Base-by-base conservation (phyloP, 352 stramenopile species). In the Globisporangium takayamanum region DNA sequence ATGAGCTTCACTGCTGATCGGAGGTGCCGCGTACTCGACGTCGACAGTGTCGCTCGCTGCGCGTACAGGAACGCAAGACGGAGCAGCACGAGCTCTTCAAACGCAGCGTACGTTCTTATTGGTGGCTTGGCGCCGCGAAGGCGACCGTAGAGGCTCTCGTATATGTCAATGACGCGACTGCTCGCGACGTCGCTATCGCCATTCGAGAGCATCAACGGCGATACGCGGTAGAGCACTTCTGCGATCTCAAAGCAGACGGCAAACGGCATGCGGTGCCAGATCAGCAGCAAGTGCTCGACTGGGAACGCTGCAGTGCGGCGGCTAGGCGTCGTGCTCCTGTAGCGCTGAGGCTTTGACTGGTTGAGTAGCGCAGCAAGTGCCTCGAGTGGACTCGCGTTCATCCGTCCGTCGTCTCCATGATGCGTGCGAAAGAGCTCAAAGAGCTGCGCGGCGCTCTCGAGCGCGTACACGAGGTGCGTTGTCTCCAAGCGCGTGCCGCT, bases 221-320 rank as follows among this genome's bases (percentile, higher is more conserved):
- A 58, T 12, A 55, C 57, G 0, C 76, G 80, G 33, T 89, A 88
- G 2, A 85, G 57, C 12, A 73, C 69, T 59, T 89, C 77, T 2
- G 73, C 73, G 26, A 89, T 74, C 50, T 89, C 77, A 44, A 85
- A 88, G 49, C 73, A 84, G 5, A 88, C 26, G 16, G 66, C 45
- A 37, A 89, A 84, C 0, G 80, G 77, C n/a, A 89, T 74, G 20
- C 70, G 69, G 26, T 80, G 66, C 77, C 77, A 88, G 8, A 74
- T 68, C 1, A 88, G 50, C 3, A 89, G 57, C 33, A 89, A 25
- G 16, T 76, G 42, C 15, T 66, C 51, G 3, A 68, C 26, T 11
- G 42, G 47, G 49, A 67, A 59, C 14, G 3, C 41, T 12, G 39
- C 41, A 18, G 18, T 39, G 15, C 15, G 20, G 25, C 30, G 41